A percentile compares a stretch with the other conserved stretches of the same genome.
Conservation (phyloP, 495 filamentous ascomycete species). For the Aspergillus sparsus region DNA sequence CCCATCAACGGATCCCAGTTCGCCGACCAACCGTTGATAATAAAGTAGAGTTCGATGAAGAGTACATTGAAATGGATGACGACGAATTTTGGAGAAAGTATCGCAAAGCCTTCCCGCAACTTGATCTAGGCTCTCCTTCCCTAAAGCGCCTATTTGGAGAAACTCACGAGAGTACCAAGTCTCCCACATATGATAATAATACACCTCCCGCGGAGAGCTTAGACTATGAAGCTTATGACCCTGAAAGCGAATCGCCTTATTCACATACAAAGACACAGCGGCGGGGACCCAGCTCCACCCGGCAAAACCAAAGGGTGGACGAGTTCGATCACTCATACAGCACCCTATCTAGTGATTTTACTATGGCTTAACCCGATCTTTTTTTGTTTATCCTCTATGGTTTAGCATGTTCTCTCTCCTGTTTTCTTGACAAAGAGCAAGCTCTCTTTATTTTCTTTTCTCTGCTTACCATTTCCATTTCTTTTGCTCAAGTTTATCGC, state of each 20-base stretch:
- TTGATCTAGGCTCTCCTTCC: slow-evolving; percentile 23
- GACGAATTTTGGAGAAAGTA: slow-evolving; percentile 24
- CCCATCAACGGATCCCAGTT: slow-evolving; percentile 22
- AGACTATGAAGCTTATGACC: background rate
- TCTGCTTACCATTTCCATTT: too few relatives aligned
- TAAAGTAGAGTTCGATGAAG: slow-evolving; percentile 8
- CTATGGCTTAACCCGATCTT: background rate
- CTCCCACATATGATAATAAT: background rate
- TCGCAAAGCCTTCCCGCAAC: slow-evolving; percentile 4
- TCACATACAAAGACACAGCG: too few relatives aligned
- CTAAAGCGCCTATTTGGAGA: slow-evolving; percentile 30
- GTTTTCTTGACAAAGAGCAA: too few relatives aligned
- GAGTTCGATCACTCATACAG: background rate
- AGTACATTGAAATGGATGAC: slow-evolving; percentile 23
- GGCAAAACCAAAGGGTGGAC: background rate
- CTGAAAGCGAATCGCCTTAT: too few relatives aligned
- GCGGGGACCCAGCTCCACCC: too few relatives aligned
- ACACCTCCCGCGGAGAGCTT: background rate
- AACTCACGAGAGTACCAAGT: background rate
- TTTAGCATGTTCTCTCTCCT: background rate
- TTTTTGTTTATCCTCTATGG: background rate
- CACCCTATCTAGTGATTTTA: background rate
- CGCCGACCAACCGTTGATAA: slow-evolving; percentile 21
- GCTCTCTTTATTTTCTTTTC: too few relatives aligned
- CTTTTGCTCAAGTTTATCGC: too few relatives aligned